Percentiles rank a stretch among this genome's conserved stretches.
Conservation (phyloP, 176 grass and related monocot species). For the Phoenix roebelenii region DNA sequence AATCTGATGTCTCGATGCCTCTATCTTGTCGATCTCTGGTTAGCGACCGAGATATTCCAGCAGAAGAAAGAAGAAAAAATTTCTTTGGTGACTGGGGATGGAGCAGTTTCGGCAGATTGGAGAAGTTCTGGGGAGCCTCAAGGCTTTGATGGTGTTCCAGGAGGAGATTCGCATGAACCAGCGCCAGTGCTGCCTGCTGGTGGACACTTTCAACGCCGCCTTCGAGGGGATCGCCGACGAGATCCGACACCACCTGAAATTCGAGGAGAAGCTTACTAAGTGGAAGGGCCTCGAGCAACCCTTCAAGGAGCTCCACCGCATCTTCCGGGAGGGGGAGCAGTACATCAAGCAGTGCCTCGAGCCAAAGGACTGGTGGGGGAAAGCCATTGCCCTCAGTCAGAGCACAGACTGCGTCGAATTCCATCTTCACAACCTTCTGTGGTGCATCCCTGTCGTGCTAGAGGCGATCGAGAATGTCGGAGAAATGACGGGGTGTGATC, state of each 20-base stretch:
- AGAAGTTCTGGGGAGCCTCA: slow-evolving; percentile 58
- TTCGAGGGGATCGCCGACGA: slow-evolving; percentile 43
- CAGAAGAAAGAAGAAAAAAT: background rate
- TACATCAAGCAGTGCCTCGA: slow-evolving; percentile 63
- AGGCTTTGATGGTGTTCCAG: slow-evolving; percentile 62
- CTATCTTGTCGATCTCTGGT: no score
- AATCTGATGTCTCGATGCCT: no score
- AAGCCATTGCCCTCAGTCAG: slow-evolving; percentile 36
- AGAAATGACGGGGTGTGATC: slow-evolving; percentile 42
- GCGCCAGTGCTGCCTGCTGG: slow-evolving; percentile 71
- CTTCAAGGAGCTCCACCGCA: slow-evolving; percentile 69
- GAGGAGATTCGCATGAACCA: slow-evolving; percentile 64
- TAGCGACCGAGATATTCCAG: background rate
- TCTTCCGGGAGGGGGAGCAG: slow-evolving; percentile 60
- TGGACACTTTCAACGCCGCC: slow-evolving; percentile 48
- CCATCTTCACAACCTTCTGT: slow-evolving; percentile 57
- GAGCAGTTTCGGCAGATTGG: slow-evolving; percentile 73
- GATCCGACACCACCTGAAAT: slow-evolving; percentile 47
- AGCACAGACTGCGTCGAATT: slow-evolving; percentile 70
- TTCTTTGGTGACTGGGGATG: slow-evolving; percentile 27
- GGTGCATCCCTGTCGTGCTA: slow-evolving; percentile 65
- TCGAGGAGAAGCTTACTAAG: slow-evolving; percentile 72
- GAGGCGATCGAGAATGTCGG: slow-evolving; percentile 60
- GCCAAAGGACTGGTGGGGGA: slow-evolving; percentile 72
- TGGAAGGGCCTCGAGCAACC: slow-evolving; percentile 58